Base-by-base conservation (phyloP, 148 eudicot genomes). In the Heliosperma pusillum region DNA sequence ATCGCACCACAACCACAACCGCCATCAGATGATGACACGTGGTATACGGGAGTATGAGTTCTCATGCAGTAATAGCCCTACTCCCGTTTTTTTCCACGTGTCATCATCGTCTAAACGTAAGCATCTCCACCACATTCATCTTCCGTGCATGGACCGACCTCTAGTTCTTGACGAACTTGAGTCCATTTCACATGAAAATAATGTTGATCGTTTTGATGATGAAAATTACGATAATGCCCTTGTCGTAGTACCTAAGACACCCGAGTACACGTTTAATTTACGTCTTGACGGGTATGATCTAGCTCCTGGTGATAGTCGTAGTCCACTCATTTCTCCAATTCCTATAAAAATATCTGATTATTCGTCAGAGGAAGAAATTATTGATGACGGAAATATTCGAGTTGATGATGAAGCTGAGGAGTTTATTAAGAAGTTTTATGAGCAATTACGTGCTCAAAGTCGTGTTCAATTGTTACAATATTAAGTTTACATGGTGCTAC, bases 361-460 rank as follows among this genome's bases (percentile, higher is more conserved):
- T 59, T 73, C 33, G 45, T 76, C 80, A 0, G 85, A 83, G 10
- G 83, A 72, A 21, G 85, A 80, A 1, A 26, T 70, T 7, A 71
- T 12, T 62, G 70, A 68, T 13, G 72, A 53, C 1, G 78, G 70
- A 59, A 70, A 83, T 73, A 19, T 70, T 3, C 75, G 45, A 70
- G 82, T 83, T 74, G 85, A 83, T 80, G 52, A 80, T 77, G 76
- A 83, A 60, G 85, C 85, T 26, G 83, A 80, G 64, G 85, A 83
- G 40, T 83, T 83, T 50, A 83, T 83, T 65, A 76, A 77, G 47
- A 76, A 77, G 56, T 83, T 83, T 29, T 80, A 83, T 66, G 80
- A 80, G 30, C 83, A 83, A 47, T 72, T 83, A 53, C 75, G 83
- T 36, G 80, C 85, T 70, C 85, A 83, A 73, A 77, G 65, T 57